phyloP scores from a whole-genome alignment of 148 eudicot genomes.

The Tetragonia tetragonoides region DNA sequence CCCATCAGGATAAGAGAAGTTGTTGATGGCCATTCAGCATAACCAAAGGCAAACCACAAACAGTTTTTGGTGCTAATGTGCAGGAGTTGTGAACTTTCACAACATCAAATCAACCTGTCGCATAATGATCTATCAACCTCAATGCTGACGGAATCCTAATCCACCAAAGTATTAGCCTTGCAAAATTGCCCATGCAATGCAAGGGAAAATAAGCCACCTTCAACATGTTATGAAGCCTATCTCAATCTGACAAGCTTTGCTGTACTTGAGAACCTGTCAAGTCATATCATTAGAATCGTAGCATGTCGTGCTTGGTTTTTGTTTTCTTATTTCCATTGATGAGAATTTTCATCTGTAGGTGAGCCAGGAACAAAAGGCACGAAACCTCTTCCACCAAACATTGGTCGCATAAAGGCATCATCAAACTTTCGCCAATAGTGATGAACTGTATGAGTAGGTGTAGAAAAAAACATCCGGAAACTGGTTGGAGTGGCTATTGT shows the following conservation, averaged over 20 bases:
- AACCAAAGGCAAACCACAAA: neutral
- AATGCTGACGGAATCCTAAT: neutral
- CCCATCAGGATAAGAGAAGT: neutral
- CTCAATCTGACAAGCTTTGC: neutral
- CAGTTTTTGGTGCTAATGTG: neutral
- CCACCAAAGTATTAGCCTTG: neutral
- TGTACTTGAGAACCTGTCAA: neutral
- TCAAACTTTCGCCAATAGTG: constrained; percentile 83
- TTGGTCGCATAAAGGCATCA: constrained; percentile 78
- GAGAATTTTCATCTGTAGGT: constrained; percentile 53
- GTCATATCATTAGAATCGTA: neutral
- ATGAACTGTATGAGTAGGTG: constrained; percentile 63
- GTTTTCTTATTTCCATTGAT: constrained; percentile 26
- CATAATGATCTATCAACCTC: neutral
- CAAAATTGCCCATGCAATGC: constrained; percentile 15
- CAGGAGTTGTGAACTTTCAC: neutral
- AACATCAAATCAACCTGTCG: neutral
- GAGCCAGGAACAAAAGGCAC: constrained; percentile 77
- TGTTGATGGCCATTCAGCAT: neutral
- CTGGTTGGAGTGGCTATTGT: constrained; percentile 48
- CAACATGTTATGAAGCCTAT: neutral
- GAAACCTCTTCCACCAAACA: constrained; percentile 89
- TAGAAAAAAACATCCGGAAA: constrained; percentile 57
- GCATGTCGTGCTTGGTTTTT: neutral
- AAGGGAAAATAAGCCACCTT: constrained; percentile 2